Evolutionary conservation across 257 asterid genomes (phyloP), one percentile per base, ranked within the genome.

Genomic region (Salvia splendens): DNA sequence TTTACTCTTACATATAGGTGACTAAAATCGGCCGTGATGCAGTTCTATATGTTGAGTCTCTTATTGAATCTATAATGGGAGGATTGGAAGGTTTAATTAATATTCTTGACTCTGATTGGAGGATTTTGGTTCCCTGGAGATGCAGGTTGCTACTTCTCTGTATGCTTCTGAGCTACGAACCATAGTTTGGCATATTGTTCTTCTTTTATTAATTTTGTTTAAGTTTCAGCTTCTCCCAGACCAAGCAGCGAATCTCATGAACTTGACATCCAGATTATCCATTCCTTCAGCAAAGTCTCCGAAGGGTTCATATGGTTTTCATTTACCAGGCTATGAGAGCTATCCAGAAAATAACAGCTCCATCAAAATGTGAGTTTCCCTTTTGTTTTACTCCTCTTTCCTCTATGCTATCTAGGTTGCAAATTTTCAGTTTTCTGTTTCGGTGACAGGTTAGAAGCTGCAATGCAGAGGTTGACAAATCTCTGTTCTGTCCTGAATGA

Each of bases 71-170:
- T 69, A 88, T 94, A 82, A 91, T 91, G 97, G 96, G 97, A 77
- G 99, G 97, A 65, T 80, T 91, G 76, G 99, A 94, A 83, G 99
- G 99, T 65, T 82, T 94, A 70, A 87, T 94, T 73, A 94, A 94
- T 83, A 94, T 94, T 70, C 99, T 94, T 2, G 96, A 94, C 79
- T 94, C 99, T 1, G 99, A 91, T 76, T 76, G 99, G 97, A 73
- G 99, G 99, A 75, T 94, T 94, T 94, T 82, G 97, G 99, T 62
- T 87, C 97, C 53, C 82, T 94, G 72, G 99, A 94, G 84, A 87
- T 82, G 88, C 97, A 91, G 99, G 99, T 93, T 76, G 30, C 70
- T 69, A 68, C 73, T 73, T 72, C 49, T 79, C 60, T 59, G 75
- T 82, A 54, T 77, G 74, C 46, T 63, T 58, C 77, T 75, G 62